These are phyloP conservation scores for Candida ulmi DNA, from an alignment of 805 yeast species.

Conservation along the genomic window DNA sequence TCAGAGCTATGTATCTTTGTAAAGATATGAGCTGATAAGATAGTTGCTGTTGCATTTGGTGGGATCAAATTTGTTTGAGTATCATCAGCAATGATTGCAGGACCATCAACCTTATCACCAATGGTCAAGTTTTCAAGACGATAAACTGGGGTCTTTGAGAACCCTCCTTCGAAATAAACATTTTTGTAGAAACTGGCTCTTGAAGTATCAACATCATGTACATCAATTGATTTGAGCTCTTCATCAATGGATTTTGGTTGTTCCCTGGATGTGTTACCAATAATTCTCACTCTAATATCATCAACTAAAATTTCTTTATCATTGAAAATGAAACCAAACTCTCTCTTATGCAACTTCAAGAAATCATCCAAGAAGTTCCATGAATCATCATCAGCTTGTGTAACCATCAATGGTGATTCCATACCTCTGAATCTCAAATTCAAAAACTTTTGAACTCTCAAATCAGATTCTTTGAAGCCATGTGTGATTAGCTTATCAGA, in stretches of 20 bases:
- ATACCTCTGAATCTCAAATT: slow-evolving; percentile 84
- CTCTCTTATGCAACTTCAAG: slow-evolving; percentile 52
- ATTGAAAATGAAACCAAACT: slow-evolving; percentile 65
- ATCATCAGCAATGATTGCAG: slow-evolving; percentile 72
- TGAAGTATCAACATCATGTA: slow-evolving; percentile 19
- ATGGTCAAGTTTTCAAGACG: slow-evolving; percentile 44
- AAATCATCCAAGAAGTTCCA: slow-evolving; percentile 40
- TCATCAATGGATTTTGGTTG: slow-evolving; percentile 41
- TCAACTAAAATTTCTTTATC: slow-evolving; percentile 58
- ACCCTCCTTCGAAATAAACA: slow-evolving; percentile 52
- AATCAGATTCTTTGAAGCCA: slow-evolving; percentile 41
- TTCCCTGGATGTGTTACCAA: slow-evolving; percentile 51
- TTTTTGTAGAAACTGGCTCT: slow-evolving; percentile 33
- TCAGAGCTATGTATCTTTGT: slow-evolving; percentile 26
- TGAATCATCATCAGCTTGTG: slow-evolving; percentile 3
- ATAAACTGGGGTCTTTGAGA: slow-evolving; percentile 48
- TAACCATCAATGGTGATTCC: slow-evolving; percentile 81
- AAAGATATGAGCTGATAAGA: slow-evolving; percentile 58
- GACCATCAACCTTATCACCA: slow-evolving; percentile 58
- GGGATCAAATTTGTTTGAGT: slow-evolving; percentile 77
- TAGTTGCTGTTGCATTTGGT: slow-evolving; percentile 51
- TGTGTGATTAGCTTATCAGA: slow-evolving; percentile 39
- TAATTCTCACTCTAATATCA: slow-evolving; percentile 69
- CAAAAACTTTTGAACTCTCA: slow-evolving; percentile 57
- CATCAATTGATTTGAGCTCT: slow-evolving; percentile 39